These are phyloP conservation scores for Gelatoporia subvermispora DNA, from an alignment of 768 basidiomycete genomes.

Conservation along the genomic window DNA sequence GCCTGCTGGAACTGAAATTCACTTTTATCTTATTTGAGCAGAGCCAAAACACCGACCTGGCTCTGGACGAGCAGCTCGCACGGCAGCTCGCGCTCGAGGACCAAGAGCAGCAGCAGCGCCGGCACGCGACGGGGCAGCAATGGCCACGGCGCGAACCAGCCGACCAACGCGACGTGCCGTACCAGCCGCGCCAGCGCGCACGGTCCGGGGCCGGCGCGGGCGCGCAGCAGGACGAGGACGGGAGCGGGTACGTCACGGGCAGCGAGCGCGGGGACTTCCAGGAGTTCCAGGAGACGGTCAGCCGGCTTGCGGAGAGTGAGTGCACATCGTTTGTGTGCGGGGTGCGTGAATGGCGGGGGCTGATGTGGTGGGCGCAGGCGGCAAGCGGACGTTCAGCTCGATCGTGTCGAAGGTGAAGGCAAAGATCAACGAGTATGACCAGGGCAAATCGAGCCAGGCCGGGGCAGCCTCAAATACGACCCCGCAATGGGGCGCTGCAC, in stretches of 20 bases:
- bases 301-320: constrained; percentile 75
- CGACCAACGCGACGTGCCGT: constrained; percentile 8
- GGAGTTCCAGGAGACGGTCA: constrained; percentile 73
- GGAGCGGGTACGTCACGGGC: constrained; percentile 2
- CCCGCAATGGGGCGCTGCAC: constrained; percentile 13
- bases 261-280: constrained; percentile 31
- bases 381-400: constrained; percentile 72
- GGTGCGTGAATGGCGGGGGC: background rate
- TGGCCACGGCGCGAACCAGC: constrained; percentile 18
- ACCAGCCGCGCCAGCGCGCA: constrained; percentile 10
- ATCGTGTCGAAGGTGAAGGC: constrained; percentile 75
- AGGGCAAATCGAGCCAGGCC: constrained; percentile 21
- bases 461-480: constrained; percentile 2
- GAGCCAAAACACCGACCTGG: constrained; percentile 30
- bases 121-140: constrained; percentile 12
- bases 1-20: background rate
- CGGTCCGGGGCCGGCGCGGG: constrained; percentile 1
- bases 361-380: constrained; percentile 26
- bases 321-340: constrained; percentile 1
- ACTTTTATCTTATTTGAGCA: background rate
- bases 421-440: constrained; percentile 80
- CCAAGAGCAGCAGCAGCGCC: constrained; percentile 9
- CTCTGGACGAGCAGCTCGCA: constrained; percentile 78
- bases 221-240: constrained; percentile 1
- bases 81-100: constrained; percentile 63